These are phyloP conservation scores for Yamadazyma tumulicola DNA, from an alignment of 805 yeast genomes.

Conservation along the genomic window DNA sequence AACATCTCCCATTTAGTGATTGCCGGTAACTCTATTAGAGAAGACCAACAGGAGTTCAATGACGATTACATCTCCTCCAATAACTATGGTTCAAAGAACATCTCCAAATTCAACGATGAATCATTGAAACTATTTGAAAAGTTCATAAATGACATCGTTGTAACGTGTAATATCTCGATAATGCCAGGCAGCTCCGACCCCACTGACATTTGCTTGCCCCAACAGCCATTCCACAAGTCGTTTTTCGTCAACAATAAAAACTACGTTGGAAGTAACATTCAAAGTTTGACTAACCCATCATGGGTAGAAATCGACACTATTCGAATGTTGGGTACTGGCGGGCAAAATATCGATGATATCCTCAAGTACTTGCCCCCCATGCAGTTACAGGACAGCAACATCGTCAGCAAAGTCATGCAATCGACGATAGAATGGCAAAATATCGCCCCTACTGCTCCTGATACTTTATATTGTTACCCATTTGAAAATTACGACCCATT, in stretches of 20 bases:
- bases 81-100: conserved; percentile 51
- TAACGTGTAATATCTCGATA: conserved; percentile 64
- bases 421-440: conserved; percentile 79
- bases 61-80: conserved; percentile 33
- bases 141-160: conserved; percentile 53
- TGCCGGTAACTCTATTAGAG: conserved; percentile 67
- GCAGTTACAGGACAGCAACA: conserved; percentile 36
- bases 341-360: conserved; percentile 81
- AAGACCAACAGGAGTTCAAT: conserved; percentile 21
- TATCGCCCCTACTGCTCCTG: conserved; percentile 92
- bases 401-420: conserved; percentile 45
- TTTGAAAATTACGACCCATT: conserved; percentile 77
- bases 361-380: conserved; percentile 52
- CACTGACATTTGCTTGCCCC: conserved; percentile 80
- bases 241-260: conserved; percentile 50
- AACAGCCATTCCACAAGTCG: conserved; percentile 82
- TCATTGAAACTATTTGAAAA: conserved; percentile 56
- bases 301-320: conserved; percentile 56
- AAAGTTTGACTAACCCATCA: conserved; percentile 56
- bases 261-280: conserved; percentile 34
- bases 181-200: conserved; percentile 90
- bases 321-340: conserved; percentile 69
- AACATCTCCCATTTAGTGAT: conserved; percentile 53
- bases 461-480: conserved; percentile 89
- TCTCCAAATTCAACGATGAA: conserved; percentile 47